Conservation (phyloP, 345 rosid species). For the Arabidopsis suecica region DNA sequence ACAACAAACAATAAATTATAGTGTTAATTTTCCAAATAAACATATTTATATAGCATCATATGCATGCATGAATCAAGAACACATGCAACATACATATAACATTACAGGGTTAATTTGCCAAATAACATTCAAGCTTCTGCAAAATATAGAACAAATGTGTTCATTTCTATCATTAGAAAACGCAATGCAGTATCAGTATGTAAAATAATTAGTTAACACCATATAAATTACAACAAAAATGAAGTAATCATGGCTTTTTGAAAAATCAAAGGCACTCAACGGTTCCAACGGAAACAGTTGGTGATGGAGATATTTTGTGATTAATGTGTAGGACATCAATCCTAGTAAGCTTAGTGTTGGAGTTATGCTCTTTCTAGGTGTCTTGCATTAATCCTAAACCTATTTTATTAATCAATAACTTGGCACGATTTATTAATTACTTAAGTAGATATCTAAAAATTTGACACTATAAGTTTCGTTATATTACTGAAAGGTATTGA, state of each 20-base stretch:
- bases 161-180: neutral
- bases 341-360: constrained; percentile 41
- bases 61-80: too few species aligned
- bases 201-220: neutral
- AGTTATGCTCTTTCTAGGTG: constrained; percentile 40
- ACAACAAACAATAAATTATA: neutral
- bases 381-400: constrained; percentile 38
- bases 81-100: too few species aligned
- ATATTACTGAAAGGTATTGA: neutral
- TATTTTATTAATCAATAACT: neutral
- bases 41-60: neutral
- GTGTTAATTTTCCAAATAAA: neutral
- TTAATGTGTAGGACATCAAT: constrained; percentile 8
- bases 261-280: neutral
- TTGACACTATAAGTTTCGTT: too few species aligned
- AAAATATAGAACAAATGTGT: too few species aligned
- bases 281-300: constrained; percentile 23
- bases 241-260: neutral
- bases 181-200: neutral
- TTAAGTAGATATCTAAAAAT: neutral
- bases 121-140: too few species aligned
- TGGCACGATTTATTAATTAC: neutral
- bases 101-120: too few species aligned
- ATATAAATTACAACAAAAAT: neutral
- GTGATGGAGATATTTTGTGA: constrained; percentile 5